These are phyloP conservation scores for Stramenopiles sp. DNA, from an alignment of 352 stramenopile species.

Conservation along the genomic window DNA sequence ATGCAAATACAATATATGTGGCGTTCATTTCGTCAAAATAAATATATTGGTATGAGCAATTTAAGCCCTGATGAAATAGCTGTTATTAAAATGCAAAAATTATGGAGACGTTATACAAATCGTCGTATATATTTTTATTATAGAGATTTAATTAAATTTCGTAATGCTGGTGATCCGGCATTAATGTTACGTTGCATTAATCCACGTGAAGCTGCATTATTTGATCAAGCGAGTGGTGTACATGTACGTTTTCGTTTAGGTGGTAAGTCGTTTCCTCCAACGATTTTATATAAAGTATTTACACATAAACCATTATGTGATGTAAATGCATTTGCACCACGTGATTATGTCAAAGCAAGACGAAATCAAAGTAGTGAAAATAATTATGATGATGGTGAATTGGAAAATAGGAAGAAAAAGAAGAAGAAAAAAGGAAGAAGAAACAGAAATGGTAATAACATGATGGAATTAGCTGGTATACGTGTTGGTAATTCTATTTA, in stretches of 20 bases:
- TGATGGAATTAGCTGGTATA: slow-evolving; percentile 27
- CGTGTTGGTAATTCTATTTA: slow-evolving; percentile 47
- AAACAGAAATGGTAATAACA: slow-evolving; percentile 9
- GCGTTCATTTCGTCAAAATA: slow-evolving; percentile 15
- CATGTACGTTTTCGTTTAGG: slow-evolving; percentile 58
- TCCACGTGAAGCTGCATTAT: slow-evolving; percentile 38
- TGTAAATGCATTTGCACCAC: slow-evolving; percentile 61
- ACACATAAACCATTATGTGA: slow-evolving; percentile 55
- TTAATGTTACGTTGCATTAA: slow-evolving; percentile 56
- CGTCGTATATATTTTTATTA: slow-evolving; percentile 49
- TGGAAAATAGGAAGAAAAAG: background rate
- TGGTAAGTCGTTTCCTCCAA: slow-evolving; percentile 56
- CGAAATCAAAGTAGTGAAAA: slow-evolving; percentile 19
- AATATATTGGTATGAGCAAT: slow-evolving; percentile 4
- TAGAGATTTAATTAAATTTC: slow-evolving; percentile 47
- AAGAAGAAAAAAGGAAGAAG: slow-evolving; percentile 14
- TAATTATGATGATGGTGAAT: slow-evolving; percentile 9
- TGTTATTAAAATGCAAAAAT: slow-evolving; percentile 32
- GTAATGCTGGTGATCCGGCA: slow-evolving; percentile 42
- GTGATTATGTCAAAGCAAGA: slow-evolving; percentile 47
- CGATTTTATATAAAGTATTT: slow-evolving; percentile 81
- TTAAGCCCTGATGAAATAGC: slow-evolving; percentile 24
- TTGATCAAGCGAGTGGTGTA: slow-evolving; percentile 48
- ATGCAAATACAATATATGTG: slow-evolving; percentile 44
- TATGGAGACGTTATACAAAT: slow-evolving; percentile 49